phyloP scores from a whole-genome alignment of 176 grass and related monocot genomes.

The Hordeum marinum region DNA sequence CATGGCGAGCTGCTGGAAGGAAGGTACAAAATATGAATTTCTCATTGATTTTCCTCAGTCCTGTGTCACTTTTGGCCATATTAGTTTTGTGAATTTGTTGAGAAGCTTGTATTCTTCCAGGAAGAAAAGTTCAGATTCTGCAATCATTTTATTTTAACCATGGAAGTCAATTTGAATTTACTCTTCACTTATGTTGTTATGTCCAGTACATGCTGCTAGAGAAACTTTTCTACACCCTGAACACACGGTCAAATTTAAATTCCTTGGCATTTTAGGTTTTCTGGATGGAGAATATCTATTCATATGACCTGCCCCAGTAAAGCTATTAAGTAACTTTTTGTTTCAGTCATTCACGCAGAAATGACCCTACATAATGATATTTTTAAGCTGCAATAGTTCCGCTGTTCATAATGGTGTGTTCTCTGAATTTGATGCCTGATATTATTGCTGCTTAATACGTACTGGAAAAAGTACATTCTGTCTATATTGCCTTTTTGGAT shows the following conservation, averaged over 20 bases:
- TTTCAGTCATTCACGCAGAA: not conserved
- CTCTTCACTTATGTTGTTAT: conserved; percentile 3
- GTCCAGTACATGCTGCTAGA: not conserved
- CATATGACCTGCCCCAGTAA: not conserved
- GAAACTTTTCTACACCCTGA: conserved; percentile 10
- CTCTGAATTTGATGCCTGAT: not conserved
- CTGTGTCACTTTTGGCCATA: conserved; percentile 11
- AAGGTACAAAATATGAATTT: conserved; percentile 46
- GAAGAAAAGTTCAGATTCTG: not conserved
- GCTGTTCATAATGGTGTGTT: not conserved
- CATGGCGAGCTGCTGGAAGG: conserved; percentile 79
- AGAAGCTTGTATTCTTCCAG: not conserved
- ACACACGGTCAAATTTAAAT: conserved; percentile 4
- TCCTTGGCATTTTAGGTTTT: not conserved
- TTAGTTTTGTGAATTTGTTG: not conserved
- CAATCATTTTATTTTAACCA: conserved; percentile 1
- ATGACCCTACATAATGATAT: not conserved
- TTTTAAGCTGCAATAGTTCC: not conserved
- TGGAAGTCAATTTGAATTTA: not conserved
- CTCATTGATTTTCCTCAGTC: conserved; percentile 4
- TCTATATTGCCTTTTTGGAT: not conserved
- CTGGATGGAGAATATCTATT: not conserved
- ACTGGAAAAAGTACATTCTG: not conserved
- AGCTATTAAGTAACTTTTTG: conserved; percentile 1
- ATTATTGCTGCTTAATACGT: not conserved